phyloP scores from a whole-genome alignment of 805 yeast species.

The Zygotorulaspora florentina region DNA sequence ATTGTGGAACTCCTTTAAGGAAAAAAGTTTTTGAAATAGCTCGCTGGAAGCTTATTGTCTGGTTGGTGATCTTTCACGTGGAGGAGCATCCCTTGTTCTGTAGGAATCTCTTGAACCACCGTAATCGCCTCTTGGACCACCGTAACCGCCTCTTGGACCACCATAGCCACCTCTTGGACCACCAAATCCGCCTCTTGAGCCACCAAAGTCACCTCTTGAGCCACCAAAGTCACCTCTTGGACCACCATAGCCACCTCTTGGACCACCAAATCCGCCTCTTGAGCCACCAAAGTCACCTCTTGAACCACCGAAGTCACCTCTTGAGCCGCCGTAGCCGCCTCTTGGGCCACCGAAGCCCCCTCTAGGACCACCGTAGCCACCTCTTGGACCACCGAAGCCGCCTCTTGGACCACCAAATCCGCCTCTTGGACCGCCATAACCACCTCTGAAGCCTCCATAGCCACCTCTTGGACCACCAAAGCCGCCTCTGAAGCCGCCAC shows the following conservation, averaged over 20 bases:
- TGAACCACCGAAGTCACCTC: constrained; percentile 42
- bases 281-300: constrained; percentile 27
- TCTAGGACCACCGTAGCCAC: constrained; percentile 31
- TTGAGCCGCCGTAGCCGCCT: constrained; percentile 33
- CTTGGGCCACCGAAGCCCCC: constrained; percentile 34
- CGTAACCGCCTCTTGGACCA: constrained; percentile 28
- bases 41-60: constrained; percentile 39
- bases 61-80: constrained; percentile 72
- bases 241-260: constrained; percentile 38
- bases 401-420: constrained; percentile 37
- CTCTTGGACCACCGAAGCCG: constrained; percentile 36
- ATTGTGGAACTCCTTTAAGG: neutral
- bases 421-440: constrained; percentile 40
- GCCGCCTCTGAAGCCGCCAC: constrained; percentile 36
- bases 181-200: constrained; percentile 32
- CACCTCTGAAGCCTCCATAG: constrained; percentile 36
- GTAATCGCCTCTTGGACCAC: constrained; percentile 29
- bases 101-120: constrained; percentile 40
- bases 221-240: constrained; percentile 25
- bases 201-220: constrained; percentile 31
- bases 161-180: constrained; percentile 33
- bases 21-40: neutral
- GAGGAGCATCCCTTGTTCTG: constrained; percentile 49
- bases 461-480: constrained; percentile 44
- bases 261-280: constrained; percentile 26